phyloP scores from a whole-genome alignment of 305 asterid species.

The Fraxinus latifolia region DNA sequence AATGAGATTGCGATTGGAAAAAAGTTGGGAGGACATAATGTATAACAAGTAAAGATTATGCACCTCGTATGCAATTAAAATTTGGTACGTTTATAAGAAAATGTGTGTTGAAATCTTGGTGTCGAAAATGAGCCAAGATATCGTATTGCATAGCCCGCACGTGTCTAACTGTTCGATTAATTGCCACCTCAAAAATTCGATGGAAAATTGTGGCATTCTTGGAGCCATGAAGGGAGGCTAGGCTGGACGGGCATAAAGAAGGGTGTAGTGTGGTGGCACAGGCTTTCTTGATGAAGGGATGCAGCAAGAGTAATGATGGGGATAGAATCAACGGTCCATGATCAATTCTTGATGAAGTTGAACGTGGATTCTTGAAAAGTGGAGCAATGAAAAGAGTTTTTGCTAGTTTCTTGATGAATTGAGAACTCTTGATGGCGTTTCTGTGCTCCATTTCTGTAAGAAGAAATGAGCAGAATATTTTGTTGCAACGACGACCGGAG shows the following conservation, averaged over 20 bases:
- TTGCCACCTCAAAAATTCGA: constrained; percentile 33
- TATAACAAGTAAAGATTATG: too few relatives aligned
- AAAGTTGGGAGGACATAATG: too few relatives aligned
- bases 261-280: constrained; percentile 48
- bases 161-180: constrained; percentile 29
- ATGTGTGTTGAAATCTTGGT: constrained; percentile 19
- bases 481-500: too few relatives aligned
- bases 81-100: too few relatives aligned
- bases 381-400: constrained; percentile 29
- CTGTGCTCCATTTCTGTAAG: constrained; percentile 7
- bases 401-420: constrained; percentile 31
- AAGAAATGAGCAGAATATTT: neutral
- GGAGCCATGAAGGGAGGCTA: constrained; percentile 26
- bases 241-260: constrained; percentile 39
- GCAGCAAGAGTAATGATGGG: constrained; percentile 4
- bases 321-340: neutral
- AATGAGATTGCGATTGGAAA: too few relatives aligned
- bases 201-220: constrained; percentile 25
- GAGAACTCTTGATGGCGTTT: constrained; percentile 13
- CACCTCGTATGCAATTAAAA: too few relatives aligned
- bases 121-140: constrained; percentile 24
- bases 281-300: constrained; percentile 38
- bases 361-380: constrained; percentile 22
- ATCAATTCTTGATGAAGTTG: constrained; percentile 23
- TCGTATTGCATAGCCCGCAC: neutral